Base-by-base conservation (phyloP, 768 basidiomycete species). In the Boletus barrowsii region DNA sequence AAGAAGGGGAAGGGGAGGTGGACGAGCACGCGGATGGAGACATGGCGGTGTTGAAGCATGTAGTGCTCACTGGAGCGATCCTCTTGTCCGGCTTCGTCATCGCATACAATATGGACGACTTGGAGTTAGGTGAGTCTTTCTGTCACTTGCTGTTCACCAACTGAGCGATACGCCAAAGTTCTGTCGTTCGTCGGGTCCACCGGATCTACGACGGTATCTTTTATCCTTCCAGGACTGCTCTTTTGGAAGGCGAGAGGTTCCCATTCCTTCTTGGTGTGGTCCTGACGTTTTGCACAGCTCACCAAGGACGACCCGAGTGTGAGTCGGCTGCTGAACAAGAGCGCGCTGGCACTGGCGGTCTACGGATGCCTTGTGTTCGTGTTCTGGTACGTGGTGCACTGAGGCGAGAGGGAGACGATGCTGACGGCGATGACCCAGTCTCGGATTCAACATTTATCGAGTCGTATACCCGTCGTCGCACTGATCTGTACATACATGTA, bases 151-250 rank as follows among this genome's bases (percentile, higher is more conserved):
- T 30, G 36, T 37, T 35, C 29, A 26, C 50, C 70, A 54, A 72
- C 45, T 44, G 17, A 44, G 29, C 30, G 46, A 56, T 53, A 18
- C 37, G 46, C n/a, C 4, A 64, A 29, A 92, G 96, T 98, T 14
- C 78, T 98, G 33, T 92, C 93, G 5, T 97, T 99, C 67, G 96
- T 99, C 36, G 97, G 97, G 2, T 88, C 93, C 22, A 98, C 94
- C 1, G 97, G 97, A 13, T 96, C 93, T 14, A 97, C 95, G 24
- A 96, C 94, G 18, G 93, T 98, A 54, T 94, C 92, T 2, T 98
- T 98, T 73, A 97, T 98, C 64, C 79, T 97, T 35, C 95, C 94
- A 0, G 94, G 93, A 2, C 73, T 94, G 47, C 89, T 97, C 67
- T 97, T 90, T 75, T 98, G 92, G 87, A 87, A 91, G 87, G 90